Conservation (phyloP, 257 asterid genomes). For the Ligustrum vulgare region DNA sequence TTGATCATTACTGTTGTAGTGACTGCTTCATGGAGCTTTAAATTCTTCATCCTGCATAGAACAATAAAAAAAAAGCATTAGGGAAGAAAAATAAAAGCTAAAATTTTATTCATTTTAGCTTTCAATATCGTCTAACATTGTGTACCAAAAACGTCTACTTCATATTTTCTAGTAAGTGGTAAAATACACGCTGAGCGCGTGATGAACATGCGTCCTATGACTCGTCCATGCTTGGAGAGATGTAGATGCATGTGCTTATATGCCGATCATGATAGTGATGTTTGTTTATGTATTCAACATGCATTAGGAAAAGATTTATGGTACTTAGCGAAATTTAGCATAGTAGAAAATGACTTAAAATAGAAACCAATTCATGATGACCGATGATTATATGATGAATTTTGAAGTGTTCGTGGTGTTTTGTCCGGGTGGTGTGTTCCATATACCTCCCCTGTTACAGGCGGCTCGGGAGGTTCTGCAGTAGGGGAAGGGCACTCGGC, state of each 20-base stretch:
- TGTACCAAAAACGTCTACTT: no score
- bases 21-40: neutral
- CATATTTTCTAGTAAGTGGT: no score
- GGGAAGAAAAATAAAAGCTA: no score
- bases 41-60: neutral
- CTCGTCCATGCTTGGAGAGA: neutral
- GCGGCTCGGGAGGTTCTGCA: conserved; percentile 19
- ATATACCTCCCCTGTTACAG: conserved; percentile 18
- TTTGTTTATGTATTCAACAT: neutral
- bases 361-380: neutral
- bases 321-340: neutral
- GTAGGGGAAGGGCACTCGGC: conserved; percentile 41
- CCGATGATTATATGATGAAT: neutral
- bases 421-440: neutral
- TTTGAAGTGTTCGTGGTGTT: neutral
- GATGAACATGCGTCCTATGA: no score
- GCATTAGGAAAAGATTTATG: neutral
- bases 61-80: neutral
- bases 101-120: no score
- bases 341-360: neutral
- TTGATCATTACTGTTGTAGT: neutral
- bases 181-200: no score
- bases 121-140: neutral
- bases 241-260: neutral
- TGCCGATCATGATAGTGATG: neutral